Base-by-base conservation (phyloP, 2,329 filamentous ascomycete species). In the Phoma sp. region DNA sequence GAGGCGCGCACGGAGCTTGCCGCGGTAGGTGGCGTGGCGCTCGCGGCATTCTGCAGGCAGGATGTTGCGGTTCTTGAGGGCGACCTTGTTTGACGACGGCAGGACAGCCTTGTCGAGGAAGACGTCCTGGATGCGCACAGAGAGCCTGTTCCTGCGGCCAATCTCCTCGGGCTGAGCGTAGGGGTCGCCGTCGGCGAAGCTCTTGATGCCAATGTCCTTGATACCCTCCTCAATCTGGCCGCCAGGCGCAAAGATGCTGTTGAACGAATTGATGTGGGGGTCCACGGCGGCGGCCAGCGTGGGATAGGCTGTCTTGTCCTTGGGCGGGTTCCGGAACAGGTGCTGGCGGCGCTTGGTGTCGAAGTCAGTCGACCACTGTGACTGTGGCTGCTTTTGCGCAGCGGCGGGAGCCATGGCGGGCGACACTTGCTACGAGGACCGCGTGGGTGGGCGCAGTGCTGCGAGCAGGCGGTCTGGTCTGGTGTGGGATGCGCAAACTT, bases 251-350 rank as follows among this genome's bases (percentile, higher is more conserved):
- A 97, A 96, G 42, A 98, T 82, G 47, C 87, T 87, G 80, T 99
- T 96, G 85, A 97, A 99, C 6, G 95, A 95, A 69, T 97, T 88
- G 66, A 98, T 89, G 76, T 99, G 95, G 44, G 95, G 95, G 62
- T 90, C 83, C 55, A 98, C 87, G n/a, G 93, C 90, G 57, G 85
- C 84, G 67, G 93, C 89, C 42, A 99, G 85, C 22, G 89, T 84
- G 11, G 95, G 95, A 71, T 96, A 98, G 55, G 93, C 91, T 8
- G 89, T 89, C 65, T 86, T 89, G 72, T 98, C 93, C 69, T 85
- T 89, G 0, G 95, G 93, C 14, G 95, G 93, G 64, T 96, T 88
- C 68, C 86, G 83, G 75, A 99, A 99, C 22, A 99, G 89, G 47
- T 90, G 84, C 70, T 99, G 91, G 68, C 93, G 89, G 55, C 91